Evolutionary conservation across 2,329 filamentous ascomycete genomes (phyloP), one percentile per base, ranked within the genome.

Genomic region (Xylariomycetidae sp.): DNA sequence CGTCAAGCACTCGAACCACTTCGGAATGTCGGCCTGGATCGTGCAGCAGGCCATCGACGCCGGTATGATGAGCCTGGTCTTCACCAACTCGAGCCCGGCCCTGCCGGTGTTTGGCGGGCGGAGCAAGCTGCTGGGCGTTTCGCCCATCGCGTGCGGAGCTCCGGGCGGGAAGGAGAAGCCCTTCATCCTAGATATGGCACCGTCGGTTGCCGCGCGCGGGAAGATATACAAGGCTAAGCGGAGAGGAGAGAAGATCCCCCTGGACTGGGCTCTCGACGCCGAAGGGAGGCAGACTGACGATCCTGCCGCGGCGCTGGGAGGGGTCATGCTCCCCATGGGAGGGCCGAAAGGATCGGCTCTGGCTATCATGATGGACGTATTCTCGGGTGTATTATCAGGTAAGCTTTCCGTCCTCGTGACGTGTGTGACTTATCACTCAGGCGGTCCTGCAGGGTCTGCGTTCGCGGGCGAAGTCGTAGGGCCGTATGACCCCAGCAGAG

Each of bases 351-450:
- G 87, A 0, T 85, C 81, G 3, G 87, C 74, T 0, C 57, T 92
- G 25, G 67, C 83, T 1, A 76, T 92, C 35, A 90, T 88, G 83
- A 92, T 92, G 87, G 85, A 92, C 52, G 82, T 94, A 3, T 90
- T 92, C 53, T 88, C 84, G 0, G 86, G 85, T 0, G 81, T 85
- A 0, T 50, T 92, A 0, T 87, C 83, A 0, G 54, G 54, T 46
- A 27, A 37, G 42, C 18, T 5, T 16, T 9, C 4, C 7, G 8
- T 22, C 25, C 12, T 5, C 20, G 7, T n/a, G n/a, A n/a, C n/a
- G n/a, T n/a, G n/a, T n/a, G n/a, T n/a, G n/a, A n/a, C n/a, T n/a
- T n/a, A n/a, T n/a, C n/a, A n/a, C n/a, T n/a, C n/a, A n/a, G n/a
- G n/a, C n/a, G n/a, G n/a, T n/a, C n/a, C 9, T 13, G 11, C 25